Conservation (phyloP, 306 rosid genomes). For the Pterocarpus macrocarpus region DNA sequence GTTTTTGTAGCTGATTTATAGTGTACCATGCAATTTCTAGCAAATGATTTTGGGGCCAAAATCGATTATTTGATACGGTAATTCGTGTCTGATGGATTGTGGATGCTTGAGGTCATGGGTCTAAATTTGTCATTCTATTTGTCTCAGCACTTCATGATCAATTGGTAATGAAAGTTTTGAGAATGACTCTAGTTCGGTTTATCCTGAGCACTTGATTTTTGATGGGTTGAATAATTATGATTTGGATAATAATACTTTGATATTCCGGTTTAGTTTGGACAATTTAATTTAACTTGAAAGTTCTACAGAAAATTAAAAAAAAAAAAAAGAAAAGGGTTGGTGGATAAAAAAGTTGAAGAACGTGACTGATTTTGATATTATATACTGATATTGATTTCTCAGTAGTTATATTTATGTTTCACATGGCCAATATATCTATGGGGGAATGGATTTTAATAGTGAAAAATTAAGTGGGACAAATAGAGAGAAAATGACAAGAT, state of each 20-base stretch:
- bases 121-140: constrained; percentile 7
- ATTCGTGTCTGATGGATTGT: constrained; percentile 27
- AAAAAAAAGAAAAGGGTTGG: too few relatives aligned
- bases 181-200: too few relatives aligned
- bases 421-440: not conserved
- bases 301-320: too few relatives aligned
- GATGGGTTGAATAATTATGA: too few relatives aligned
- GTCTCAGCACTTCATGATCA: not conserved
- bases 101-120: constrained; percentile 7
- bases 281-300: too few relatives aligned
- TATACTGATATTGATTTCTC: not conserved
- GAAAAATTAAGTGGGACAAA: not conserved
- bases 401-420: not conserved
- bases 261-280: too few relatives aligned
- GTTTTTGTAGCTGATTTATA: constrained; percentile 45
- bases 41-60: constrained; percentile 42
- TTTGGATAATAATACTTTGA: too few relatives aligned
- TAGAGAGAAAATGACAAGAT: not conserved
- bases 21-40: constrained; percentile 32
- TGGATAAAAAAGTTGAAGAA: too few relatives aligned
- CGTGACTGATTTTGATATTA: too few relatives aligned
- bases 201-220: too few relatives aligned
- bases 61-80: constrained; percentile 23
- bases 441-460: not conserved
- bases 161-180: too few relatives aligned